phyloP scores from a whole-genome alignment of 257 asterid species.

The Penstemon newberryi region DNA sequence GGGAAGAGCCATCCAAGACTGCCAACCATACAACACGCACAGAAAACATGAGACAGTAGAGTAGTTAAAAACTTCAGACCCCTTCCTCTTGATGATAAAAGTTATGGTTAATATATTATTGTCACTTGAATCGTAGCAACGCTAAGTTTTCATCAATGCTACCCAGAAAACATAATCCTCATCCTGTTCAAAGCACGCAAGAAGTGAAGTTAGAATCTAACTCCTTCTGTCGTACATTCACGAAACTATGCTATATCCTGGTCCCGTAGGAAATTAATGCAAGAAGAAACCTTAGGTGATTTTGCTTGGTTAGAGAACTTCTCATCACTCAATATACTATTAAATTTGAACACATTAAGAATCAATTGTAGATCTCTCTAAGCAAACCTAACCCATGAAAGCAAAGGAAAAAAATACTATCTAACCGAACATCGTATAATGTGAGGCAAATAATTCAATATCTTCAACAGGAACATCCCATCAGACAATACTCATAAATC shows the following conservation, averaged over 20 bases:
- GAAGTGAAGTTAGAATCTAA: slow-evolving; percentile 24
- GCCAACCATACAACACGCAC: slow-evolving; percentile 36
- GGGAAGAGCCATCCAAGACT: slow-evolving; percentile 64
- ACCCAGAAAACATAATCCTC: slow-evolving; percentile 24
- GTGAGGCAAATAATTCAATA: slow-evolving; percentile 6
- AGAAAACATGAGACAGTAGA: slow-evolving; percentile 50
- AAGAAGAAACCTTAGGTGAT: neutral
- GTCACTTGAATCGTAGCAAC: slow-evolving; percentile 17
- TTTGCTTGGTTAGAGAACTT: neutral
- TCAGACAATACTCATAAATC: slow-evolving; percentile 11
- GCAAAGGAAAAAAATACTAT: neutral
- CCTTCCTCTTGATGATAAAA: slow-evolving; percentile 17
- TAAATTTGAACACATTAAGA: slow-evolving; percentile 1
- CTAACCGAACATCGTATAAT: neutral
- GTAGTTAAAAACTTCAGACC: slow-evolving; percentile 24
- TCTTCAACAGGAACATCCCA: slow-evolving; percentile 16
- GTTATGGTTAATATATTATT: neutral
- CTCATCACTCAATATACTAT: neutral
- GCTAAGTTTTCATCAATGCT: slow-evolving; percentile 6
- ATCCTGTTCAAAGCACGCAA: slow-evolving; percentile 34
- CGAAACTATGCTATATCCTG: neutral
- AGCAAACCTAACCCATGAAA: slow-evolving; percentile 17
- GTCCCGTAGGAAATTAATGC: neutral
- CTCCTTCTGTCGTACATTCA: slow-evolving; percentile 1
- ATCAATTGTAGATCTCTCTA: slow-evolving; percentile 4